Evolutionary conservation across 164 flowering plant species (phyloP).

Genomic region (Brasenia schreberi): DNA sequence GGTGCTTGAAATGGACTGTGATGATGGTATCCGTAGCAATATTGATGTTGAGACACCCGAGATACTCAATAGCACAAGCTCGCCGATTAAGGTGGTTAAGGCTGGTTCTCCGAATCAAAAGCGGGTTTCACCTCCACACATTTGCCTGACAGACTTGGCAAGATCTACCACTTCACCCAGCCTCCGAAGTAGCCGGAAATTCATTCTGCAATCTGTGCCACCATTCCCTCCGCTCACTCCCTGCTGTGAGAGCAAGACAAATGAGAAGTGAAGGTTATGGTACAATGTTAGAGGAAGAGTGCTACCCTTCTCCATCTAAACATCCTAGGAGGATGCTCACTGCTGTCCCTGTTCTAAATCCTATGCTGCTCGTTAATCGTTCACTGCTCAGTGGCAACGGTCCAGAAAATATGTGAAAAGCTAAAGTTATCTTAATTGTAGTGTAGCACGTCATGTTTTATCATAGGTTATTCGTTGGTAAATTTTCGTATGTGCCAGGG

Average conservation of each 20-base stretch:
- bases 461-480: no score
- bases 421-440: no score
- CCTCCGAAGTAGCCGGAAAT: constrained; percentile 52
- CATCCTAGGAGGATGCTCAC: no score
- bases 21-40: constrained; percentile 10
- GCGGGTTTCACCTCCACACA: constrained; percentile 58
- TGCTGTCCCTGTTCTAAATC: no score
- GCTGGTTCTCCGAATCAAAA: constrained; percentile 60
- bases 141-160: constrained; percentile 19
- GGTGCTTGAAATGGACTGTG: constrained; percentile 16
- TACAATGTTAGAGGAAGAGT: no score
- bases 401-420: no score
- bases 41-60: constrained; percentile 51
- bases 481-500: no score
- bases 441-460: no score
- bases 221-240: constrained; percentile 66
- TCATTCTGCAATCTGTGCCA: constrained; percentile 53
- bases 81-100: constrained; percentile 31
- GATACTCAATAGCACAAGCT: constrained; percentile 29
- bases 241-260: constrained; percentile 27
- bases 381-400: no score
- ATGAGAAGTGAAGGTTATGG: constrained; percentile 8
- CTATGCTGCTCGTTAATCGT: no score
- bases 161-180: constrained; percentile 29
- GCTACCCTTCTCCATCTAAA: no score